Base-by-base conservation (phyloP, 2,329 filamentous ascomycete species). In the Aspergillus ustus region DNA sequence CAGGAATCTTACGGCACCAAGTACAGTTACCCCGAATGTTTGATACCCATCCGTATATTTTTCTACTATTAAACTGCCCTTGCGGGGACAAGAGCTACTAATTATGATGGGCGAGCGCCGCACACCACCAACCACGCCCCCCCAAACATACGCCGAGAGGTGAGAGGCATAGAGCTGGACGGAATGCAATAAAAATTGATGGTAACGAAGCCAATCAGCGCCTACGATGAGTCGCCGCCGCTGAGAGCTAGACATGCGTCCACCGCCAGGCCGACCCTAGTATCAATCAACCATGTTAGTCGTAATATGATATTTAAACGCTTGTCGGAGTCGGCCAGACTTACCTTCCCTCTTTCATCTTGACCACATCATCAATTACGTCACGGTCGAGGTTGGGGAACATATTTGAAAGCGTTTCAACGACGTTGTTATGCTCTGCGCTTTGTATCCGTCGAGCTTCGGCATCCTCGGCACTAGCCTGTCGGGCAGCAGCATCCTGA, bases 351-450 rank as follows among this genome's bases (percentile, higher is more conserved):
- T 97, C 90, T 79, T 99, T 97, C 81, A 96, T 88, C 75, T 94
- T 89, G 28, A 99, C 95, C 45, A 99, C 95, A 79, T 99, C 95
- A 71, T 93, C 93, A 73, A 99, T 98, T 43, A 99, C 86, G 52
- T 99, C 96, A 71, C 88, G 87, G 76, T 99, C 95, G 54, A 99
- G 82, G 73, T 96, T 93, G 0, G 95, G 95, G 75, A 99, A 99
- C 95, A 99, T 99, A 69, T 92, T 91, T 52, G 92, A 89, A 60
- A 99, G 80, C 40, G 95, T 98, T 79, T 98, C 95, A 2, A 98
- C 94, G 7, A 99, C 89, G 69, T 93, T 94, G 57, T 87, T 84
- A 77, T 98, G 93, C 81, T 99, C 95, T 59, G 90, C 89, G 40
- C 88, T 84, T 68, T 95, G 89, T 63, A 98, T 87, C 17, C 91